A percentile compares a stretch with the other conserved stretches of the same genome.
Evolutionary conservation across 2,329 filamentous ascomycete species (phyloP).

Genomic region (Ilyonectria sp.): DNA sequence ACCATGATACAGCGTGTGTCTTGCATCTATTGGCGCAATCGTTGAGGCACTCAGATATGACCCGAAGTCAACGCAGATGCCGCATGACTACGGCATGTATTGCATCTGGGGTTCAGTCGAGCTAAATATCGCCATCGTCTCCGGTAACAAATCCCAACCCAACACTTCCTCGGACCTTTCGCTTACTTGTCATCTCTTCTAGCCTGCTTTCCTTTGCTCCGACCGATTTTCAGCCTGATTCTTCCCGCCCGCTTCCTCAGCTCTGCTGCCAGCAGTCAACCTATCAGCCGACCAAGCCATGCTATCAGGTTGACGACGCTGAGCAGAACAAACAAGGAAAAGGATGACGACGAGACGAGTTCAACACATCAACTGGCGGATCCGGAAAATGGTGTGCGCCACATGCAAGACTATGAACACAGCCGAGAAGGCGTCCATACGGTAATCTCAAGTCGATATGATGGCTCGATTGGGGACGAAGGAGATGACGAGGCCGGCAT

Average conservation of each 20-base stretch:
- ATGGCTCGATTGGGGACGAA: constrained; percentile 22
- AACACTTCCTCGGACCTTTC: background rate
- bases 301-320: constrained; percentile 39
- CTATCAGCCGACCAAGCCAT: constrained; percentile 37
- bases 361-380: constrained; percentile 43
- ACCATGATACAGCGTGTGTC: constrained; percentile 29
- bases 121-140: constrained; percentile 44
- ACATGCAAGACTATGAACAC: constrained; percentile 33
- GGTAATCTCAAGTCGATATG: constrained; percentile 30
- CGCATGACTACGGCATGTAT: constrained; percentile 35
- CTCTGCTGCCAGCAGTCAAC: constrained; percentile 41
- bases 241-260: constrained; percentile 43
- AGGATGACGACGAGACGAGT: constrained; percentile 41
- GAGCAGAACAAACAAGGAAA: constrained; percentile 40
- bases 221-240: constrained; percentile 41
- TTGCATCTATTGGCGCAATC: constrained; percentile 39
- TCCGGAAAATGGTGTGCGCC: constrained; percentile 26
- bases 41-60: constrained; percentile 36
- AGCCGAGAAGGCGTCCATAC: constrained; percentile 31
- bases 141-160: constrained; percentile 20
- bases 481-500: constrained; percentile 25
- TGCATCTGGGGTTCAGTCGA: constrained; percentile 42
- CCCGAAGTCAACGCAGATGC: constrained; percentile 39
- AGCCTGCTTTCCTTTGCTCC: constrained; percentile 45
- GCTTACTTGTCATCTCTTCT: background rate